Percentiles rank a stretch among this genome's conserved stretches.
These are phyloP conservation scores for Orbilia javanica DNA, from an alignment of 2,329 filamentous ascomycete genomes.

Conservation along the genomic window DNA sequence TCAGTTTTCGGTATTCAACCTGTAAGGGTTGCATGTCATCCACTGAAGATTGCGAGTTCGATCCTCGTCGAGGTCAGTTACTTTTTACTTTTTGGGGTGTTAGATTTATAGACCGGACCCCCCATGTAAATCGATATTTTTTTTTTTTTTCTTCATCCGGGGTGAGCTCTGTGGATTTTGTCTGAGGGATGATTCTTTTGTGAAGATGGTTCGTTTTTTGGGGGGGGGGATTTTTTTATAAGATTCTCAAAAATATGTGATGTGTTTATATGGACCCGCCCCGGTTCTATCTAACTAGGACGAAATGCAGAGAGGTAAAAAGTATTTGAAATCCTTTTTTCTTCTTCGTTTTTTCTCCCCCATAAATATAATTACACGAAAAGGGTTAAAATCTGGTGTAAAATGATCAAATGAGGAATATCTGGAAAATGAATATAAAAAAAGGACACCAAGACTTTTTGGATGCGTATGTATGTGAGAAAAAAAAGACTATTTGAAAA, in stretches of 20 bases:
- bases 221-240: too few relatives aligned
- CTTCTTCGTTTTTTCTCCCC: background rate
- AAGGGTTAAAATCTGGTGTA: background rate
- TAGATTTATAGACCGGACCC: background rate
- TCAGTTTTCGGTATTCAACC: constrained; percentile 56
- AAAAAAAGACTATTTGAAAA: background rate
- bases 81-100: background rate
- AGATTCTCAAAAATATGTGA: too few relatives aligned
- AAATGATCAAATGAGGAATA: background rate
- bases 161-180: too few relatives aligned
- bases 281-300: too few relatives aligned
- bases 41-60: constrained; percentile 59
- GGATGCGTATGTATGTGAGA: too few relatives aligned
- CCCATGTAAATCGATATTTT: background rate
- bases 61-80: constrained; percentile 58
- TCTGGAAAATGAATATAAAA: background rate
- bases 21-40: constrained; percentile 35
- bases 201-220: too few relatives aligned
- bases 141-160: too few relatives aligned
- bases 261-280: too few relatives aligned
- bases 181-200: too few relatives aligned
- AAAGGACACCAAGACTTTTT: constrained; percentile 10
- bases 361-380: constrained; percentile 17
- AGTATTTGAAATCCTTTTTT: background rate
- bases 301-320: background rate